Base-by-base conservation (phyloP, 352 stramenopile species). In the Albugo laibachii region DNA sequence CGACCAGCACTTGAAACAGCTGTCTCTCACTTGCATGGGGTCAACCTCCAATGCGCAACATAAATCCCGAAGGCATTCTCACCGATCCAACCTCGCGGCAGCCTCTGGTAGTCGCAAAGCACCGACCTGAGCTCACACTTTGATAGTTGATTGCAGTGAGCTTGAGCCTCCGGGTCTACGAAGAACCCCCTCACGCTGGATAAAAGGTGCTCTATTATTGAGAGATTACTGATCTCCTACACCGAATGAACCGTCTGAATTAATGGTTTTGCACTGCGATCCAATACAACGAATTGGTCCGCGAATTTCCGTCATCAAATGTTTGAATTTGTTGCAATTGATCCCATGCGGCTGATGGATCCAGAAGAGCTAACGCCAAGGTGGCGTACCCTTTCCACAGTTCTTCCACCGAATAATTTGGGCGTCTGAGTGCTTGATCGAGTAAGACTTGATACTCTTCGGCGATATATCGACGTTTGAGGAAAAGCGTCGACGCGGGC, bases 201-300 rank as follows among this genome's bases (percentile, higher is more conserved):
- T 31, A 31, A 8, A 31, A 31, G 24, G 24, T 31, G 24, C 24
- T 31, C 8, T 31, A 31, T 31, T 31, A 31, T 31, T 8, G 8
- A 8, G 8, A 31, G 3, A 3, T 31, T 31, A 31, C 24, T 31
- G 24, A 3, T 31, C 24, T 31, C 24, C 8, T 31, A 31, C 24
- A 8, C 24, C 24, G 8, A 3, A 3, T 8, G 24, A 31, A 31
- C 8, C 8, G 24, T 31, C 8, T 31, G 24, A 31, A 31, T 31
- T 31, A 31, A 31, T 3, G 24, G 3, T 31, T 31, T 31, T 31
- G 71, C 43, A 78, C 92, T 11, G 81, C 81, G 49, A 92, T 85
- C 81, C 81, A 94, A 55, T 78, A 92, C 24, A 94, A 67, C 48
- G 78, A 87, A 56, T 91, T 93, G 15, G 78, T 84, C 52, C 80